Percentiles rank a stretch among this genome's conserved stretches.
These are phyloP conservation scores for Pichia exigua DNA, from an alignment of 805 yeast species.

Conservation along the genomic window DNA sequence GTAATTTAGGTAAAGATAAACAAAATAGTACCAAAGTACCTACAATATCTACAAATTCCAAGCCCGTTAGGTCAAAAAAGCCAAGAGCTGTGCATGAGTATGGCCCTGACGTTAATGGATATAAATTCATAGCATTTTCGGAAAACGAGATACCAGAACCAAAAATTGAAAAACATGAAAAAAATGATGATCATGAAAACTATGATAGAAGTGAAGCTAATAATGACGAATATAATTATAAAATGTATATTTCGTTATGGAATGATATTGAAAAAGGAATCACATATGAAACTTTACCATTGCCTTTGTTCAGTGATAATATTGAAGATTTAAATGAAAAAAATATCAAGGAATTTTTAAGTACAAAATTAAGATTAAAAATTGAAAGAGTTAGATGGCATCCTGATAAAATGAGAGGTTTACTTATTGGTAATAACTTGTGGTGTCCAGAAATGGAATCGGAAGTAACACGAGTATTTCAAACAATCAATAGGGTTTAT, in stretches of 20 bases:
- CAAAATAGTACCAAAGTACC: not conserved
- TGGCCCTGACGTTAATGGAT: conserved; percentile 36
- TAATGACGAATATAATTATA: conserved; percentile 12
- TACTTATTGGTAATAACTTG: conserved; percentile 7
- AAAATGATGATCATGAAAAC: not conserved
- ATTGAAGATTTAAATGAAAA: conserved; percentile 11
- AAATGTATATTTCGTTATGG: conserved; percentile 24
- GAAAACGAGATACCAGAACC: conserved; percentile 9
- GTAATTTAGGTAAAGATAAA: not conserved
- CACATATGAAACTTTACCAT: conserved; percentile 7
- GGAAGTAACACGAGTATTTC: conserved; percentile 34
- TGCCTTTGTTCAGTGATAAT: conserved; percentile 16
- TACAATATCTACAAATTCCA: not conserved
- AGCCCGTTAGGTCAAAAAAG: not conserved
- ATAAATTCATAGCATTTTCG: conserved; percentile 32
- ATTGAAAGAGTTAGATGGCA: conserved; percentile 60
- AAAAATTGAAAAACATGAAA: not conserved
- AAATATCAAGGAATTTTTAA: conserved; percentile 14
- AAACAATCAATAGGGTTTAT: conserved; percentile 34
- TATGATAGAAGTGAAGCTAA: conserved; percentile 1
- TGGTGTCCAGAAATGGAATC: not conserved
- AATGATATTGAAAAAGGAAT: conserved; percentile 12
- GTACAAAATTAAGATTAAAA: conserved; percentile 24
- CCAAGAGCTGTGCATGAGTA: conserved; percentile 19
- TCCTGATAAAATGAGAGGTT: conserved; percentile 50